Percentiles rank a stretch among this genome's conserved stretches.
phyloP scores from a whole-genome alignment of 169 alveolate genomes.

The Plasmodium berghei region DNA sequence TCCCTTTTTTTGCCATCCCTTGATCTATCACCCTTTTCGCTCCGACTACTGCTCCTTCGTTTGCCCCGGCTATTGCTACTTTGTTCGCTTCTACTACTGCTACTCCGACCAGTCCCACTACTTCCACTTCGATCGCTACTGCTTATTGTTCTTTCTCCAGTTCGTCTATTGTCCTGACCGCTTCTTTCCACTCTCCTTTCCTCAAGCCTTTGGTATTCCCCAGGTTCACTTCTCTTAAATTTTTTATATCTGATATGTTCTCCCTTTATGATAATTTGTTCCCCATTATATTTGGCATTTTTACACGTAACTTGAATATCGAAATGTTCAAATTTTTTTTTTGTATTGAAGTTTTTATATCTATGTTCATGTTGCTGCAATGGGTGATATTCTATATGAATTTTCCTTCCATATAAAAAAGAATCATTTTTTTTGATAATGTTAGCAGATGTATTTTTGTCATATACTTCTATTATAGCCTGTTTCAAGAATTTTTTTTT shows the following conservation, averaged over 20 bases:
- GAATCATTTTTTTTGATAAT: slow-evolving; percentile 54
- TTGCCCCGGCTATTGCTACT: no score
- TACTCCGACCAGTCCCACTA: not conserved
- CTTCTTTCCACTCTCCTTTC: no score
- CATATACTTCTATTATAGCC: slow-evolving; percentile 64
- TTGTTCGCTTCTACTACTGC: not conserved
- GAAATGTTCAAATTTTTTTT: not conserved
- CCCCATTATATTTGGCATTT: slow-evolving; percentile 16
- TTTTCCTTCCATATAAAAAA: slow-evolving; percentile 68
- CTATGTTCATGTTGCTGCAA: slow-evolving; percentile 1
- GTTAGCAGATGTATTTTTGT: slow-evolving; percentile 41
- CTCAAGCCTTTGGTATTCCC: no score
- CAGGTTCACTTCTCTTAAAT: not conserved
- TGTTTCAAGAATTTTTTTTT: slow-evolving; percentile 17
- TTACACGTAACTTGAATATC: slow-evolving; percentile 26
- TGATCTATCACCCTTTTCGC: not conserved
- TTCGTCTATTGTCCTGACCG: not conserved
- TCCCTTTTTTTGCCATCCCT: not conserved
- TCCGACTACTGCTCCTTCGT: not conserved
- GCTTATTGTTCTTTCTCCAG: not conserved
- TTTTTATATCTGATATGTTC: not conserved
- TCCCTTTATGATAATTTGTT: not conserved
- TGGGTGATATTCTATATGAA: slow-evolving; percentile 43
- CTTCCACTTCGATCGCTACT: not conserved
- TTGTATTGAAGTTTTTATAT: not conserved